These are phyloP conservation scores for Trametes meyenii DNA, from an alignment of 768 basidiomycete species.

Conservation along the genomic window DNA sequence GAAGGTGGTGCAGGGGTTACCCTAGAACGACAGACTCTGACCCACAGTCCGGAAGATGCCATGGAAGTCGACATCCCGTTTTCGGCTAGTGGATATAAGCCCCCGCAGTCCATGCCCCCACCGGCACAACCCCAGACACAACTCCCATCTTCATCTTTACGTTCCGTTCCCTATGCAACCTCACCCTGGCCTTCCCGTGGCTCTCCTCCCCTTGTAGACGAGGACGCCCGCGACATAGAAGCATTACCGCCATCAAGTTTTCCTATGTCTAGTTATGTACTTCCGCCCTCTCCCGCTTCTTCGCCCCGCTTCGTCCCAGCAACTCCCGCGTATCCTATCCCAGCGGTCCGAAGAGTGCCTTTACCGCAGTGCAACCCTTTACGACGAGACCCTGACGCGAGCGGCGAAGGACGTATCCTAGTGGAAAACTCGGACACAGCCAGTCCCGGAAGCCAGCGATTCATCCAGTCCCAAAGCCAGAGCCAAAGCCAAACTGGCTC, in stretches of 20 bases:
- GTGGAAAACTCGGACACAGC: constrained; percentile 21
- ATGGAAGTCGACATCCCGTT: neutral
- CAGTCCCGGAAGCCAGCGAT: constrained; percentile 15
- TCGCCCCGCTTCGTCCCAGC: neutral
- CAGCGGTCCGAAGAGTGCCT: constrained; percentile 10
- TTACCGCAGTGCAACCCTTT: neutral
- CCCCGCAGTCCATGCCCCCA: neutral
- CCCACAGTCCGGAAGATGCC: neutral
- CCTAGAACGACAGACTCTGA: neutral
- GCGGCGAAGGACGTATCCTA: constrained; percentile 15
- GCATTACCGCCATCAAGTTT: constrained; percentile 13
- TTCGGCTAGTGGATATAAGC: neutral
- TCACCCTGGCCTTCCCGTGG: constrained; percentile 7
- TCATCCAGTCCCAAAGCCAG: constrained; percentile 15
- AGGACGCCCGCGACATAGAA: neutral
- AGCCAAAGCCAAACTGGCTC: constrained; percentile 12
- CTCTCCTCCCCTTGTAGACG: neutral
- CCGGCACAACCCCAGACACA: neutral
- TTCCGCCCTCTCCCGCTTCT: constrained; percentile 6
- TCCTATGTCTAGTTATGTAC: neutral
- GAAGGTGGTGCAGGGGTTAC: neutral
- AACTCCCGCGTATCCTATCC: neutral
- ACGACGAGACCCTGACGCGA: constrained; percentile 14
- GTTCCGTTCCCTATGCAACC: constrained; percentile 3
- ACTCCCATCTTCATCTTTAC: neutral